Base-by-base conservation (phyloP, 2,329 filamentous ascomycete genomes). In the Alternaria novae-zelandiae region DNA sequence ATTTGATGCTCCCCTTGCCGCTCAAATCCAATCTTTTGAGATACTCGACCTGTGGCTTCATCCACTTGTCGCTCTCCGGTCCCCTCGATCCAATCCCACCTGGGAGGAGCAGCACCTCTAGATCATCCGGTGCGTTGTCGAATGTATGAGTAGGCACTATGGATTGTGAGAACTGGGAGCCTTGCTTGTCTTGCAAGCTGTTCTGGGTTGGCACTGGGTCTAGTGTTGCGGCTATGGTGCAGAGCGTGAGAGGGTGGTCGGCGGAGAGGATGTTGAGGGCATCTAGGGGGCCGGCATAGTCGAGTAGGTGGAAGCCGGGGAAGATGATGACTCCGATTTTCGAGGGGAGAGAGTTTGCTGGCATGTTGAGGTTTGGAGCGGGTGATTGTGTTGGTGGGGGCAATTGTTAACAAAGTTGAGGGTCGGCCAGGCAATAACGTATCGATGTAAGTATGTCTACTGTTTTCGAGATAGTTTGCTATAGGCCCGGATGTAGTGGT, bases 51-150 rank as follows among this genome's bases (percentile, higher is more conserved):
- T 83, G 78, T 1, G 80, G 75, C 11, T 72, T 66, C 1, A 77
- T 70, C 10, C 71, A 70, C 21, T 76, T 73, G 12, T 72, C 67
- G 13, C 61, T 70, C 5, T 75, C 72, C 8, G 68, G 61, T 32
- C 69, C 70, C 23, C 81, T 59, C 25, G 74, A 81, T 0, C 89
- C 89, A 0, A 80, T 57, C 0, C 90, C 89, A 2, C 90, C 90
- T 0, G 90, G 90, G 8, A 92, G 78, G n/a, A 93, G 76, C 20
- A 92, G 81, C 5, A 91, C 86, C 47, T 91, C 88, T 5, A 90
- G 77, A 5, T 82, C 81, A 1, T 71, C 64, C 0, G 85, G 85
- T 2, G 83, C 81, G 5, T 82, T 77, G 46, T 78, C 81, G 70
- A 89, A 89, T 0, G 88, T 90, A 71, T 85, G 83, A 7, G 85